Percentiles rank a stretch among this genome's conserved stretches.
phyloP scores from a whole-genome alignment of 2,329 filamentous ascomycete species.

The Epichloe sibirici region DNA sequence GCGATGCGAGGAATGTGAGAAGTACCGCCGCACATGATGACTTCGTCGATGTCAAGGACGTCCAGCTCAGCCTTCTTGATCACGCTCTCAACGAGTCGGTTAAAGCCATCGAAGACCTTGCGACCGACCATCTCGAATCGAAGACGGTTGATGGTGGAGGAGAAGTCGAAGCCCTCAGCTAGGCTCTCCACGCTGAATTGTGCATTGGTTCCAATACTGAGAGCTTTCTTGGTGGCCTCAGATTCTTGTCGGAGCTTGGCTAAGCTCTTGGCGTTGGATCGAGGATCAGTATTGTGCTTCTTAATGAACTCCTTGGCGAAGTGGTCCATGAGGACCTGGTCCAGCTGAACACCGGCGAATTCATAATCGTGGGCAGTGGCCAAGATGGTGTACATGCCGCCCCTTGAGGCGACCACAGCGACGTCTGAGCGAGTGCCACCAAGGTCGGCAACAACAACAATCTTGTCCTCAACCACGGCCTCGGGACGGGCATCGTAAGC shows the following conservation, averaged over 20 bases:
- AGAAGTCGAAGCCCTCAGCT: conserved; percentile 80
- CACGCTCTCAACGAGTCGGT: conserved; percentile 68
- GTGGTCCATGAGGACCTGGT: conserved; percentile 86
- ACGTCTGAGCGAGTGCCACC: conserved; percentile 90
- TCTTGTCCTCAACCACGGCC: conserved; percentile 67
- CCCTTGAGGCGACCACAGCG: conserved; percentile 77
- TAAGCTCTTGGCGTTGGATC: conserved; percentile 65
- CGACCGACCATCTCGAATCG: conserved; percentile 81
- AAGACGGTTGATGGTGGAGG: conserved; percentile 81
- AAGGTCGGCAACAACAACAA: conserved; percentile 80
- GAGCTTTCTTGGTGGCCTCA: conserved; percentile 82
- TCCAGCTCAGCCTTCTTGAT: conserved; percentile 90
- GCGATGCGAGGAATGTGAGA: conserved; percentile 92
- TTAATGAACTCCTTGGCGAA: conserved; percentile 99
- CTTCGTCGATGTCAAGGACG: conserved; percentile 84
- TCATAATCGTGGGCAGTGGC: conserved; percentile 95
- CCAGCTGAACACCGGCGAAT: conserved; percentile 72
- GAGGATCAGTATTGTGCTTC: conserved; percentile 84
- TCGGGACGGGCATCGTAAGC: conserved; percentile 84
- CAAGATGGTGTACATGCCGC: conserved; percentile 91
- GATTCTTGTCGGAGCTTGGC: conserved; percentile 89
- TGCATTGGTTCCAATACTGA: conserved; percentile 78
- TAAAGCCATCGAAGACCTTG: conserved; percentile 83
- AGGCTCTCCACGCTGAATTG: conserved; percentile 89
- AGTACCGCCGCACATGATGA: conserved; percentile 84